Evolutionary conservation across 495 filamentous ascomycete species (phyloP), one percentile per base, ranked within the genome.

Genomic region (Gamarada debralockiae): DNA sequence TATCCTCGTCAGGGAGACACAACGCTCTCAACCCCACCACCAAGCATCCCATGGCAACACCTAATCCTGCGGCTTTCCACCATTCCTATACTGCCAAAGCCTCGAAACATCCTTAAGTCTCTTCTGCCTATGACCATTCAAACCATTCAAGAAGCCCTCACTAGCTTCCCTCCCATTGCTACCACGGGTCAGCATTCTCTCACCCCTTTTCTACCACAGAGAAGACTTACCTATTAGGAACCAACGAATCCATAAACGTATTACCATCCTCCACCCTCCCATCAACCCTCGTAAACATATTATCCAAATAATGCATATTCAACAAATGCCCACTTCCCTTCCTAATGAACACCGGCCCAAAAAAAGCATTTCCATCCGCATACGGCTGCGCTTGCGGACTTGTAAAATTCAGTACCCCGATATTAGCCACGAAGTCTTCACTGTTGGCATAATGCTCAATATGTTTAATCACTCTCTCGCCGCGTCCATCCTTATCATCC

Each of bases 391-490:
- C 44, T 15, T 29, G 15, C 10, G 56, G 50, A 22, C 31, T 47
- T 17, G 56, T 53, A 24, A 53, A 58, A 14, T 37, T 27, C n/a
- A 58, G 34, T 10, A 53, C 56, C 2, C 56, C 56, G n/a, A 53
- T 50, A 37, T 53, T 53, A 2, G 56, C 50, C 6, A 58, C 56
- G 14, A 53, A 50, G 22, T 58, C 56, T 6, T 34, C 18, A 6
- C n/a, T 74, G 61, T 92, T 90, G 14, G 81, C 85, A 64, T 93
- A 95, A 65, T 95, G 90, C 65, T 95, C 90, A 27, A 95, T 87
- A 49, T 92, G 75, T 2, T 78, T 70, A 44, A 92, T 81, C 36
- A 78, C 72, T 36, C 55, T 4, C 18, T 52, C 41, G 12, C 55
- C 55, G 2, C 48, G 27, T 3, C 55, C 48, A 50, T 75, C 67